Percentiles rank a stretch among this genome's conserved stretches.
Conservation (phyloP, 2,329 filamentous ascomycete genomes). For the Botryosphaeria dothidea region DNA sequence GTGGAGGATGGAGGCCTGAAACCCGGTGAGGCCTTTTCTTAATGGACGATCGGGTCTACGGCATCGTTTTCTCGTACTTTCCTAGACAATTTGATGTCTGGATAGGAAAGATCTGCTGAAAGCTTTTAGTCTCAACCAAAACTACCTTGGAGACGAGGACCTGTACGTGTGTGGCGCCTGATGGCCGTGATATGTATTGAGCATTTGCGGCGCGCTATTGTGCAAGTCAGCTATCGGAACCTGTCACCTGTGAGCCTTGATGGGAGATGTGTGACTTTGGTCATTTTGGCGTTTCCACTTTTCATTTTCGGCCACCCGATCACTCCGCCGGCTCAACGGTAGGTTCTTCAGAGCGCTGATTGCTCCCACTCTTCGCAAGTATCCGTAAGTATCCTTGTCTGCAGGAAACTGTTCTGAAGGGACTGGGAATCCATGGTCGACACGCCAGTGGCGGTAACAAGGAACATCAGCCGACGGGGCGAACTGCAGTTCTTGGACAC, state of each 20-base stretch:
- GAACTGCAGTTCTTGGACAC: not conserved
- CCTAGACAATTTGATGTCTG: not conserved
- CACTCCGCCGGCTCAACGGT: not conserved
- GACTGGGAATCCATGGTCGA: too few relatives aligned
- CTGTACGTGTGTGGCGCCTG: not conserved
- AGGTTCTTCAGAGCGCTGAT: not conserved
- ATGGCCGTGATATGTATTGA: not conserved
- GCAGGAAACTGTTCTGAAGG: too few relatives aligned
- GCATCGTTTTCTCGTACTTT: not conserved
- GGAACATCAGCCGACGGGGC: not conserved
- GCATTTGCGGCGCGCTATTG: not conserved
- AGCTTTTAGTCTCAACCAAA: not conserved
- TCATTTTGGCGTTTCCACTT: not conserved
- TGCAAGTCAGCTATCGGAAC: not conserved
- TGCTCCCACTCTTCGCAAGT: not conserved
- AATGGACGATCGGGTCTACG: not conserved
- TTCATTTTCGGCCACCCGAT: not conserved
- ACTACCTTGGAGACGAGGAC: too few relatives aligned
- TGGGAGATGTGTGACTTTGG: not conserved
- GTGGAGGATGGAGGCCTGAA: constrained; percentile 32
- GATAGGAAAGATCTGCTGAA: not conserved
- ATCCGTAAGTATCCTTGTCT: not conserved
- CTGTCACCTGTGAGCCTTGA: not conserved
- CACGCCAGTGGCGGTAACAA: not conserved
- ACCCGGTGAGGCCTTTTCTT: not conserved